Evolutionary conservation across 2,329 filamentous ascomycete genomes (phyloP), one percentile per base, ranked within the genome.

Genomic region (Ilyonectria sp.): DNA sequence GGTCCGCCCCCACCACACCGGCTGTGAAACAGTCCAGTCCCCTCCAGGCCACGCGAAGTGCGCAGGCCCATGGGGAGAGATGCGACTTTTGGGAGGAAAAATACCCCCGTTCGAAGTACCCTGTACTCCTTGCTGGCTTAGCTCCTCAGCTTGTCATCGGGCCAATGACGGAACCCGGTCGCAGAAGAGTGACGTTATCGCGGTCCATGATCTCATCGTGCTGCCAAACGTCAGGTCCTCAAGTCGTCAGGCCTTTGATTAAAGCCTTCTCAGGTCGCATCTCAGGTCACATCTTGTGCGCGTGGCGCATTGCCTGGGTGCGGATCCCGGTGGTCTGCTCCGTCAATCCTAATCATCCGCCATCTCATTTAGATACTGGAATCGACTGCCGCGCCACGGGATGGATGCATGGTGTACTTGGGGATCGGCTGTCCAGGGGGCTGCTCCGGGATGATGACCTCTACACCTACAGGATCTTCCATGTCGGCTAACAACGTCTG

Each of bases 121-220:
- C 11, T 52, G 52, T 52, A 65, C 47, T 46, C 43, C 23, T 19
- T 5, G 49, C 31, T 10, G 35, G 46, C 37, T 58, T 63, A 43
- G 60, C 56, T 65, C 57, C 50, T 21, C 63, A 65, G 11, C 57
- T 56, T 52, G 35, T 23, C 52, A 65, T 57, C 63, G 43, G 17
- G 26, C 64, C 64, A 63, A 67, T 67, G 50, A 47, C 49, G 54
- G 59, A 49, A n/a, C 47, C 49, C 49, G 17, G 40, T 53, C 11
- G 60, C 40, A 37, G 43, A 26, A 33, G 21, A 63, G 54, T 67
- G 64, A 63, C 60, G 64, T 63, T 63, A 63, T 67, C 64, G 6
- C 49, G 17, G 23, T 53, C 64, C 59, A 67, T 67, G 64, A 63
- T 63, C 59, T 63, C 64, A 67, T 67, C 60, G 64, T 60, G 26